A percentile compares a stretch with the other conserved stretches of the same genome.
These are phyloP conservation scores for Leucoagaricus sp. DNA, from an alignment of 1,284 basidiomycete genomes.

Conservation along the genomic window DNA sequence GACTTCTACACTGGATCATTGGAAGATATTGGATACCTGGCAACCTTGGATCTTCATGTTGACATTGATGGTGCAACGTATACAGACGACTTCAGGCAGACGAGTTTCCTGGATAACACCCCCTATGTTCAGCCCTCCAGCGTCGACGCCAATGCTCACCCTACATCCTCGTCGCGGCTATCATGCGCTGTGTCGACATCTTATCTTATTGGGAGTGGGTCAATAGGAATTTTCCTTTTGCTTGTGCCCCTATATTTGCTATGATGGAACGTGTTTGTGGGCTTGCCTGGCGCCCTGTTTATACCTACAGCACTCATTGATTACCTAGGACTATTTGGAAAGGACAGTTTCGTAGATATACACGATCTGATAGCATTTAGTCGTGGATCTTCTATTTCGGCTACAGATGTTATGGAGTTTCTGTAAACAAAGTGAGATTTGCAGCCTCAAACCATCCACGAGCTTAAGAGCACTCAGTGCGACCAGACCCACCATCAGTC, in stretches of 20 bases:
- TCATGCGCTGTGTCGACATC: not conserved
- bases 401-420: not conserved
- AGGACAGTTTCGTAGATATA: not conserved
- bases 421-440: not conserved
- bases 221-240: not conserved
- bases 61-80: slow-evolving; percentile 30
- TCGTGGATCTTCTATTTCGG: not conserved
- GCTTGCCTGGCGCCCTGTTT: not conserved
- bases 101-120: slow-evolving; percentile 35
- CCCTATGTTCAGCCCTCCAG: slow-evolving; percentile 31
- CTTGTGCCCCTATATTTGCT: not conserved
- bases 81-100: slow-evolving; percentile 35
- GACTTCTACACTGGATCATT: slow-evolving; percentile 36
- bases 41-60: slow-evolving; percentile 36
- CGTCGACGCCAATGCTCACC: slow-evolving; percentile 22
- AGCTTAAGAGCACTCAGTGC: no score
- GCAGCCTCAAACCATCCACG: no score
- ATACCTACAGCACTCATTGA: not conserved
- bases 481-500: no score
- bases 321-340: slow-evolving; percentile 1
- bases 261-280: not conserved
- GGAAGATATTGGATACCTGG: slow-evolving; percentile 34
- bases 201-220: not conserved
- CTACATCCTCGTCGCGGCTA: slow-evolving; percentile 9
- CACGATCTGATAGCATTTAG: not conserved